Evolutionary conservation across 257 asterid species (phyloP), one percentile per base, ranked within the genome.

Genomic region (Craterostigma plantagineum): DNA sequence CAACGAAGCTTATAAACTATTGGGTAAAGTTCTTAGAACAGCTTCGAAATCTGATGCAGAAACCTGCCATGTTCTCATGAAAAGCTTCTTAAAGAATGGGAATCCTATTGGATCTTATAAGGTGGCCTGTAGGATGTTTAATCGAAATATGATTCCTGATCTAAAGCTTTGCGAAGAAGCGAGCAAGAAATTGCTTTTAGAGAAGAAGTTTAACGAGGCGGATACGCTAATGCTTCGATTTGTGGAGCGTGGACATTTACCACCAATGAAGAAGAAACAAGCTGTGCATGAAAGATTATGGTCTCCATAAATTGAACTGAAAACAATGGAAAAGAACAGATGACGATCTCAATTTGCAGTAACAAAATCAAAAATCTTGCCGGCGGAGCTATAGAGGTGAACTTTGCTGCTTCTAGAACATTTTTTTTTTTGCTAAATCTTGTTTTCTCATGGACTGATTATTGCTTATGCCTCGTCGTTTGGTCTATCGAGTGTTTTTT

Each of bases 121-220:
- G 59, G 92, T 87, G 39, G 95, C 91, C 10, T 79, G 93, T 68
- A 67, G 92, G 52, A 87, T 87, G 98, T 79, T 87, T 62, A 63
- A 72, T 59, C 67, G 92, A 38, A 82, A 87, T 65, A 62, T 87
- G 62, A 55, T 82, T 45, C 98, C 95, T 18, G 86, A 87, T 40
- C 54, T 82, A 40, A 82, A 70, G 68, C 54, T 87, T 45, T 87
- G 95, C 49, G 92, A 76, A 61, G 70, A 64, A 57, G 86, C 82
- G 59, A 65, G 77, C 58, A 71, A 70, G 58, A 64, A 63, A 50
- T 66, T 87, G 69, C 35, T 70, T 46, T 36, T 50, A 15, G 60
- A 48, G 41, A 62, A 68, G 58, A 79, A 68, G 45, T 46, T 53
- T 33, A 62, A 72, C 10, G 95, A 87, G 70, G 83, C 98, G 7